phyloP scores from a whole-genome alignment of 129 eudicot genomes.

The Flaveria sonorensis region DNA sequence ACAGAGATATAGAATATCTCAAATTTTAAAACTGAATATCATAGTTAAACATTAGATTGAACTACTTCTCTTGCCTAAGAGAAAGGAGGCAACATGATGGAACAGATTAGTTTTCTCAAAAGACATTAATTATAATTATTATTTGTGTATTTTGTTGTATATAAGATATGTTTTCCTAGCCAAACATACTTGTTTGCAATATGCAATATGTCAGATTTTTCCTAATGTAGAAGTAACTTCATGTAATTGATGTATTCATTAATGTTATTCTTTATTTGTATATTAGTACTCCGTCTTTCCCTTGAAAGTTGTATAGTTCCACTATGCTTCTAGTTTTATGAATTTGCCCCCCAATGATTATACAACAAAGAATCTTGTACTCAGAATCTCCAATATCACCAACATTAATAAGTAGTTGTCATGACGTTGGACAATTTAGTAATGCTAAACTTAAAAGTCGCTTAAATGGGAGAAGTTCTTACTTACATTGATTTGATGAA shows the following conservation, averaged over 20 bases:
- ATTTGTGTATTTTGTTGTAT: not conserved
- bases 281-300: not conserved
- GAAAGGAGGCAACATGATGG: slow-evolving; percentile 3
- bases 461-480: not conserved
- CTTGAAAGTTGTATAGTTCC: not conserved
- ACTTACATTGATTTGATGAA: not conserved
- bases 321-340: not conserved
- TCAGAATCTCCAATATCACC: not conserved
- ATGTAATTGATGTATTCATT: not conserved
- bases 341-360: not conserved
- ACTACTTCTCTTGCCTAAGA: not conserved
- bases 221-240: not conserved
- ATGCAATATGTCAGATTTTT: not conserved
- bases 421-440: slow-evolving; percentile 8
- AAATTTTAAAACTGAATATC: not conserved
- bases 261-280: not conserved
- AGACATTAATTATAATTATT: not conserved
- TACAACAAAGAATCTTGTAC: slow-evolving; percentile 3
- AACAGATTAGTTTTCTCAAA: not conserved
- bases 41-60: not conserved
- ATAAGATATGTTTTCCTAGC: not conserved
- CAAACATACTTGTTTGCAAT: not conserved
- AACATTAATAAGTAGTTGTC: not conserved
- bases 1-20: not conserved
- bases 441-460: slow-evolving; percentile 7